These are phyloP conservation scores for Guyanaporus albipodus DNA, from an alignment of 768 basidiomycete genomes.

Conservation along the genomic window DNA sequence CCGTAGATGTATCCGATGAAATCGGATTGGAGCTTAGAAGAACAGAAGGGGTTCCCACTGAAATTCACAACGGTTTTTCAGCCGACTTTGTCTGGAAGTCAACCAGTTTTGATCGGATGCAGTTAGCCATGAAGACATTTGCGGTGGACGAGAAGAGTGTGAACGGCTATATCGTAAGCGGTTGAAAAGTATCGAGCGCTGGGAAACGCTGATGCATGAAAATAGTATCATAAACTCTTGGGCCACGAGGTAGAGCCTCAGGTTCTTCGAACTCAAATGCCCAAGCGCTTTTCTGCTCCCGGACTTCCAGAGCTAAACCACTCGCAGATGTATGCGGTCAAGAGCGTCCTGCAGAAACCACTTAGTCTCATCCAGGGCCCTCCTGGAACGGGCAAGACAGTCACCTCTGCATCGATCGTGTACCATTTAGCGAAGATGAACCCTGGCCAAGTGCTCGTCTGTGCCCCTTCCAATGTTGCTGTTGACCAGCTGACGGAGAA, in stretches of 20 bases:
- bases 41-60: slow-evolving; percentile 89
- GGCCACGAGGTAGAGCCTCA: slow-evolving; percentile 98
- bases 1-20: slow-evolving; percentile 94
- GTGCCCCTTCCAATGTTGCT: slow-evolving; percentile 98
- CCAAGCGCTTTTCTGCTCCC: slow-evolving; percentile 95
- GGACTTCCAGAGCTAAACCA: slow-evolving; percentile 98
- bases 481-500: slow-evolving; percentile 99
- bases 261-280: slow-evolving; percentile 86
- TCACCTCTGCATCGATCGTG: slow-evolving; percentile 98
- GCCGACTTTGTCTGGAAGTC: slow-evolving; percentile 99
- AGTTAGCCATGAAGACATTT: slow-evolving; percentile 99
- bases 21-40: slow-evolving; percentile 90
- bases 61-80: slow-evolving; percentile 90
- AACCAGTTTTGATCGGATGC: slow-evolving; percentile 99
- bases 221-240: slow-evolving; percentile 94
- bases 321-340: slow-evolving; percentile 99
- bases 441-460: slow-evolving; percentile 97
- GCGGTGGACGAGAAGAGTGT: slow-evolving; percentile 99
- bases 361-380: slow-evolving; percentile 97
- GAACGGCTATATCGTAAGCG: slow-evolving; percentile 93
- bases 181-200: not conserved
- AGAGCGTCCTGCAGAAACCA: slow-evolving; percentile 97
- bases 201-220: slow-evolving; percentile 1
- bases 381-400: slow-evolving; percentile 98
- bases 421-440: slow-evolving; percentile 99